Conservation (phyloP, 345 rosid genomes). For the Salix caprea region DNA sequence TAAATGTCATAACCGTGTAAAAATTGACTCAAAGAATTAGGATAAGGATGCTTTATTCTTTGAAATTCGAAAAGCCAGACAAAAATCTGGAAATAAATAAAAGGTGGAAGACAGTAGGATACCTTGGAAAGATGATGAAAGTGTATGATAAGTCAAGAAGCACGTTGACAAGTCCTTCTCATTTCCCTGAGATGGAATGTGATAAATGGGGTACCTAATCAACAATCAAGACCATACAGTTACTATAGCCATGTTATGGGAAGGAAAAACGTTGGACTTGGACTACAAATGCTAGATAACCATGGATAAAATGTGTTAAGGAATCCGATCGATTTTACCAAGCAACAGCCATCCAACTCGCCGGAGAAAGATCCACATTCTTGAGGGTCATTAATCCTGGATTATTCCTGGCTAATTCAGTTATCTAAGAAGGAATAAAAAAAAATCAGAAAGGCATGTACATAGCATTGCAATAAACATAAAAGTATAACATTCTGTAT, state of each 20-base stretch:
- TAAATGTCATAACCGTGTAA: background rate
- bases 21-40: background rate
- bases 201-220: constrained; percentile 74
- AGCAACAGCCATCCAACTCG: constrained; percentile 94
- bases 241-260: background rate
- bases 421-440: constrained; percentile 31
- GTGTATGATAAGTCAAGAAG: constrained; percentile 73
- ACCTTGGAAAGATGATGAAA: constrained; percentile 79
- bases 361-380: constrained; percentile 75
- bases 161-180: constrained; percentile 64
- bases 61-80: background rate
- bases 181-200: constrained; percentile 47
- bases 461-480: background rate
- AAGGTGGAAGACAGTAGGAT: background rate
- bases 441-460: background rate
- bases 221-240: background rate
- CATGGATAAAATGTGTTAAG: background rate
- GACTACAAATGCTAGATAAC: background rate
- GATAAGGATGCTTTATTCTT: background rate
- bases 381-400: constrained; percentile 47
- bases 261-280: background rate
- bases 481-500: background rate
- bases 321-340: constrained; percentile 43
- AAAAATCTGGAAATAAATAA: background rate
- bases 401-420: constrained; percentile 40